Base-by-base conservation (phyloP, 305 asterid genomes). In the Solanum hybrid region DNA sequence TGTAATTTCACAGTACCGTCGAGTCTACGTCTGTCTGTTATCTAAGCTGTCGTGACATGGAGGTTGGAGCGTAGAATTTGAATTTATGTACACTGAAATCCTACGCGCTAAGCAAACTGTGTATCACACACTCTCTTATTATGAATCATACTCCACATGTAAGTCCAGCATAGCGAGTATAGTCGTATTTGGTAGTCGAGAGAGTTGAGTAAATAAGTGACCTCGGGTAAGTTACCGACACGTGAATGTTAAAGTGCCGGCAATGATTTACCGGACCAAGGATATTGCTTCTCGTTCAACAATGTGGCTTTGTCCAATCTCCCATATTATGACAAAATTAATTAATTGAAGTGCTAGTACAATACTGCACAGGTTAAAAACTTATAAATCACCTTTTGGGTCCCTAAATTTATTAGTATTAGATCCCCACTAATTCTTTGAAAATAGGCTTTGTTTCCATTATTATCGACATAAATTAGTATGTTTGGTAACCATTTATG, bases 1-100 rank as follows among this genome's bases (percentile, higher is more conserved):
- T 35, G 84, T 78, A 78, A 40, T 81, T 38, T 26, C 14, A 13
- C 79, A 46, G 93, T 26, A 89, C 73, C 96, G 97, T 95, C 75
- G 86, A 46, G 96, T 94, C 96, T 93, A 94, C 97, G 96, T 94
- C 94, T 86, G 93, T 78, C 93, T 92, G 96, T 92, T 93, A 86
- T 31, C 79, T 90, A 90, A 89, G 79, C 90, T 92, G 94, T 92
- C 93, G 86, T 86, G 90, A 90, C 31, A 91, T 88, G 90, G 91
- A 86, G 42, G 77, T 60, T 79, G 92, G 94, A 93, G 93, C 94
- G 93, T 88, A 85, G 71, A 86, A 88, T 94, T 94, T 72, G 91
- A 91, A 91, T 35, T 17, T 8, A 27, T 1, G 1, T 40, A 14
- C 3, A 46, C 27, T 34, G 0, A 9, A 2, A 9, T 46, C 2